A percentile compares a stretch with the other conserved stretches of the same genome.
Evolutionary conservation across 345 rosid species (phyloP).

Genomic region (Lepidium africanum): DNA sequence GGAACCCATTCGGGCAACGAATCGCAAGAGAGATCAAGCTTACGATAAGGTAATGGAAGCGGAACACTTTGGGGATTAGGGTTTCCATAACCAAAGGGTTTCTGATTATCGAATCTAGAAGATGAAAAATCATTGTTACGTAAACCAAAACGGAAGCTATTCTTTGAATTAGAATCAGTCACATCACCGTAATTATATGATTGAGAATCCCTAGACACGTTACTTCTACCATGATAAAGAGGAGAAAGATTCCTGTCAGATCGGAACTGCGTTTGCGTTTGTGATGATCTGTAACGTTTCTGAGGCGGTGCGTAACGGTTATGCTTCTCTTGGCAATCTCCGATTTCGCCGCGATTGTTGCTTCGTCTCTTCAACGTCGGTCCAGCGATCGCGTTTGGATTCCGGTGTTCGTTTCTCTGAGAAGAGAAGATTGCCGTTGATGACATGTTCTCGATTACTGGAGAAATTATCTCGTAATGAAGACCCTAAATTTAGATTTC

Average conservation of each 20-base stretch:
- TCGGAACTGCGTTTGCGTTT: neutral
- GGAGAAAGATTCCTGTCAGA: neutral
- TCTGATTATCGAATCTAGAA: conserved; percentile 1
- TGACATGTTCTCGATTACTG: conserved; percentile 1
- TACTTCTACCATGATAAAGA: conserved; percentile 15
- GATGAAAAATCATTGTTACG: neutral
- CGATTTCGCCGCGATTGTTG: neutral
- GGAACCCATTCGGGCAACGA: conserved; percentile 25
- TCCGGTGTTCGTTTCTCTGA: conserved; percentile 3
- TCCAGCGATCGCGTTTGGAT: conserved; percentile 6
- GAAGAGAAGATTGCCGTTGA: neutral
- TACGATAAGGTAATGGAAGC: conserved; percentile 18
- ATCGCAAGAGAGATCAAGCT: conserved; percentile 8
- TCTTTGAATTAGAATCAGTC: conserved; percentile 13
- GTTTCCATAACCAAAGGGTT: neutral
- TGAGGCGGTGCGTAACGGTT: conserved; percentile 16
- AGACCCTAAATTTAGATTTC: neutral
- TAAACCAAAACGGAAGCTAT: neutral
- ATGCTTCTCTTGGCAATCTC: neutral
- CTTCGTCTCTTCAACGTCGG: conserved; percentile 13
- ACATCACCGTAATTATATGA: conserved; percentile 12
- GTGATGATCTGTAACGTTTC: conserved; percentile 8
- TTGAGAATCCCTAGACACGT: conserved; percentile 27
- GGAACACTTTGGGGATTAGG: conserved; percentile 21
- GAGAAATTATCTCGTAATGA: neutral